phyloP scores from a whole-genome alignment of 164 flowering plant genomes.

The Brasenia schreberi region DNA sequence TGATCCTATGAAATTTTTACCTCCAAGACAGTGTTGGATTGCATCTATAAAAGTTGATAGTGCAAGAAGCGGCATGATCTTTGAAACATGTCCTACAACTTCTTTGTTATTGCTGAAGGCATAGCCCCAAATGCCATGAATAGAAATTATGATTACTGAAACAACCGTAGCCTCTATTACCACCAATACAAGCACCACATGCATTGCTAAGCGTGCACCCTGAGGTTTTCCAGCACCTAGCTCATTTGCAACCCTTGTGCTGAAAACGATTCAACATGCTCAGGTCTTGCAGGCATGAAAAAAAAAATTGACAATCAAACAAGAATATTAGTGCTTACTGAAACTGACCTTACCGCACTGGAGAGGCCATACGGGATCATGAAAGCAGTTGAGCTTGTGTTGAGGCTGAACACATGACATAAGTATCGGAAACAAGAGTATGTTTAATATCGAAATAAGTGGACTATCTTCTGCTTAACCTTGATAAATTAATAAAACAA shows the following conservation, averaged over 20 bases:
- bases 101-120: conserved; percentile 24
- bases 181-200: conserved; percentile 10
- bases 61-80: conserved; percentile 43
- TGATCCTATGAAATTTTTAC: neutral
- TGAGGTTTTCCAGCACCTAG: conserved; percentile 30
- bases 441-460: neutral
- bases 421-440: neutral
- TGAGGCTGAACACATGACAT: conserved; percentile 4
- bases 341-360: conserved; percentile 9
- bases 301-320: neutral
- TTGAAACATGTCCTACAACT: conserved; percentile 27
- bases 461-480: neutral
- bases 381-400: conserved; percentile 2
- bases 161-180: conserved; percentile 12
- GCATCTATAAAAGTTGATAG: conserved; percentile 32
- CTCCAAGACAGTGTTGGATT: conserved; percentile 38
- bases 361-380: conserved; percentile 8
- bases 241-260: conserved; percentile 34
- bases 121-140: conserved; percentile 21
- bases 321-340: neutral
- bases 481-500: neutral
- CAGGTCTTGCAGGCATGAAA: neutral
- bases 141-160: conserved; percentile 8
- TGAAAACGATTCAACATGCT: conserved; percentile 4
- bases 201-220: conserved; percentile 21